phyloP scores from a whole-genome alignment of 1,139 yeast species.

The Yamadazyma songkhlaensis region DNA sequence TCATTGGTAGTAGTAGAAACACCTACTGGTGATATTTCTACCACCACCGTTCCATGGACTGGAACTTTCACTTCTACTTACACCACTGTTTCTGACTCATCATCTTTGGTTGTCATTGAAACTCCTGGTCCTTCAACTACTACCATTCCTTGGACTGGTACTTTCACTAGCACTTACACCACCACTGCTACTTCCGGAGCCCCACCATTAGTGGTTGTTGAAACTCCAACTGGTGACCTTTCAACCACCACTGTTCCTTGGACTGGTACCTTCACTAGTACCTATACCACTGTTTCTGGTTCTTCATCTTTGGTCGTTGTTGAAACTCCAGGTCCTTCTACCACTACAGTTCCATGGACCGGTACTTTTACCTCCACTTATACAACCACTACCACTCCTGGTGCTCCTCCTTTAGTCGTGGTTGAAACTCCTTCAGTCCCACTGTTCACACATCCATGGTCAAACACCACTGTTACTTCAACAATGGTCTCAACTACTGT shows the following conservation, averaged over 20 bases:
- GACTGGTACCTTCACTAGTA: background rate
- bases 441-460: background rate
- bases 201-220: background rate
- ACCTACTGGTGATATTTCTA: background rate
- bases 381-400: background rate
- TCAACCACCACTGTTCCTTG: background rate
- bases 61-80: background rate
- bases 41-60: background rate
- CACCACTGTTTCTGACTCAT: background rate
- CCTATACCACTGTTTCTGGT: background rate
- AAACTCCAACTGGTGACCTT: background rate
- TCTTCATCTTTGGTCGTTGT: background rate
- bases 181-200: background rate
- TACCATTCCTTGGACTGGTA: background rate
- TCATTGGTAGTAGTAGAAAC: background rate
- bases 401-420: background rate
- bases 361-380: background rate
- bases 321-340: background rate
- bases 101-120: background rate
- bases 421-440: background rate
- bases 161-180: background rate
- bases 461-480: background rate
- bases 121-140: background rate
- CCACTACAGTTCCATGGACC: background rate
- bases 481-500: background rate